phyloP scores from a whole-genome alignment of 257 asterid genomes.

The Fraxinus anomala region DNA sequence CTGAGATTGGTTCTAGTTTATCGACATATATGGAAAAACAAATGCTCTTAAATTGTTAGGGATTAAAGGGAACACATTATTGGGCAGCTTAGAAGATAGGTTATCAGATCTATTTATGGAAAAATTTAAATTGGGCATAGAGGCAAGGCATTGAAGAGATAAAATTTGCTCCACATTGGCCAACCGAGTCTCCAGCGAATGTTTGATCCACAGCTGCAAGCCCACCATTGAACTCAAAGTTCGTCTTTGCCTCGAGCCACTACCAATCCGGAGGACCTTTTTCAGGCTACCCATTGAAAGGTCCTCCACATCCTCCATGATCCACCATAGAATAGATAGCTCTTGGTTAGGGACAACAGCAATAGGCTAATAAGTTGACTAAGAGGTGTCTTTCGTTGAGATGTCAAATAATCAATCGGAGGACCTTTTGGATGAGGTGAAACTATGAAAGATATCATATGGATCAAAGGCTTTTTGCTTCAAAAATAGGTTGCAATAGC shows the following conservation, averaged over 20 bases:
- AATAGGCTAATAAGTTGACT: no score
- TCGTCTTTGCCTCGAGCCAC: constrained; percentile 44
- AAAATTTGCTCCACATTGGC: constrained; percentile 40
- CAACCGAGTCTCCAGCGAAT: constrained; percentile 41
- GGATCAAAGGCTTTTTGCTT: no score
- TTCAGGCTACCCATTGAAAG: constrained; percentile 63
- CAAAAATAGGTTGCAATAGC: no score
- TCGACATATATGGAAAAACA: constrained; percentile 53
- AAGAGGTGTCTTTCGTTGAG: no score
- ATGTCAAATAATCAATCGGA: no score
- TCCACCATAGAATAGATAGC: constrained; percentile 72
- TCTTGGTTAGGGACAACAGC: constrained; percentile 48
- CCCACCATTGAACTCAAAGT: constrained; percentile 56
- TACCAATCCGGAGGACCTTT: constrained; percentile 56
- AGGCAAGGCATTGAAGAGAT: constrained; percentile 39
- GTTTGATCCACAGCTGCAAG: constrained; percentile 75
- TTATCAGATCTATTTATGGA: constrained; percentile 36
- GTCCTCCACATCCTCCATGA: constrained; percentile 93
- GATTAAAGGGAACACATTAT: constrained; percentile 32
- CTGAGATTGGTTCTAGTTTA: constrained; percentile 70
- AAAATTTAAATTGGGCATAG: constrained; percentile 32
- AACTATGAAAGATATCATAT: no score
- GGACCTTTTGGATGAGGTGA: no score
- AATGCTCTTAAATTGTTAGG: constrained; percentile 48
- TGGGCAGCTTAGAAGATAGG: constrained; percentile 31